Evolutionary conservation across 192 early-diverging fungal species (phyloP).

Genomic region (Umbelopsis ramanniana): DNA sequence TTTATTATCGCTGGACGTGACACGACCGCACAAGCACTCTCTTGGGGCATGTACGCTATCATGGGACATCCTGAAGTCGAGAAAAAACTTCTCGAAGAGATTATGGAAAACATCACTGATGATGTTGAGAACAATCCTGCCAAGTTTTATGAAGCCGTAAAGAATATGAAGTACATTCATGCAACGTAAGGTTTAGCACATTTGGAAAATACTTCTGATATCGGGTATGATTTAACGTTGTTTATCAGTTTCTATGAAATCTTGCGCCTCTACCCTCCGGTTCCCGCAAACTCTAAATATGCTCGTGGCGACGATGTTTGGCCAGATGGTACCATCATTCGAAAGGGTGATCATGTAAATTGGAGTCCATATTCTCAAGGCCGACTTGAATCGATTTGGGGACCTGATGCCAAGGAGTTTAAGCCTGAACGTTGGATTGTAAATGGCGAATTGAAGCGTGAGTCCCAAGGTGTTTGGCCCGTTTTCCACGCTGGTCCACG

Average conservation of each 20-base stretch:
- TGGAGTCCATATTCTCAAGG: conserved; percentile 61
- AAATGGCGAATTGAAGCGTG: conserved; percentile 34
- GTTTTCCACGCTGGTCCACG: conserved; percentile 64
- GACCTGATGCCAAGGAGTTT: conserved; percentile 64
- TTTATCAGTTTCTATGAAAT: conserved; percentile 50
- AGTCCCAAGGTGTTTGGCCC: conserved; percentile 52
- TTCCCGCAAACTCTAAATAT: conserved; percentile 62
- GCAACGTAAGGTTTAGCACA: conserved; percentile 34
- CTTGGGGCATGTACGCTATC: conserved; percentile 53
- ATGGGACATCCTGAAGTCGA: conserved; percentile 47
- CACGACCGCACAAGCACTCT: conserved; percentile 58
- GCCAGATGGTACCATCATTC: conserved; percentile 61
- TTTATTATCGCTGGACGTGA: conserved; percentile 51
- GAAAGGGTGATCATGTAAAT: conserved; percentile 50
- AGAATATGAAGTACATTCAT: conserved; percentile 41
- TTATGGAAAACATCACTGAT: conserved; percentile 33
- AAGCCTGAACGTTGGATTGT: conserved; percentile 68
- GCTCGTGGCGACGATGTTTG: conserved; percentile 59
- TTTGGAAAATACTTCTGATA: neutral
- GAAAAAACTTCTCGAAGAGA: conserved; percentile 48
- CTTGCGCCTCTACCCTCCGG: conserved; percentile 68
- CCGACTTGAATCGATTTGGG: conserved; percentile 61
- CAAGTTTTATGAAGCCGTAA: conserved; percentile 35
- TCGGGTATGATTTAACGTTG: neutral
- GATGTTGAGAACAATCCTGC: conserved; percentile 30